Conservation (phyloP, 805 yeast species). For the Wickerhamomyces bisporus region DNA sequence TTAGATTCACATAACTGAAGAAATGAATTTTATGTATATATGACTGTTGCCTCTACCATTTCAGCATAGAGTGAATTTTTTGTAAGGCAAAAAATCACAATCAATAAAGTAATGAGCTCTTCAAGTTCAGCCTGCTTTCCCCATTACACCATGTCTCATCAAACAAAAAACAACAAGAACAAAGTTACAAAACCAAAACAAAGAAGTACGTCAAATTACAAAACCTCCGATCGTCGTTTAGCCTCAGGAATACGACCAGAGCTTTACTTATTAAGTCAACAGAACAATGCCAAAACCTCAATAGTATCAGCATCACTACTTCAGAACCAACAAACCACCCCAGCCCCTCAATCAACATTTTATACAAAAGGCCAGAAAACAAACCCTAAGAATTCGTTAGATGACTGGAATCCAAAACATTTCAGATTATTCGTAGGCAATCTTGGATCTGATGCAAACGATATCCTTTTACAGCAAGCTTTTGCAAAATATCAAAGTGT, state of each 20-base stretch:
- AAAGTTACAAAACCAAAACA: constrained; percentile 15
- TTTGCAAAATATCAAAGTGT: constrained; percentile 50
- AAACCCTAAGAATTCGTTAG: constrained; percentile 34
- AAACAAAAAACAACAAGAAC: no score
- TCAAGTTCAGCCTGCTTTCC: no score
- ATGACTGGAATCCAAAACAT: constrained; percentile 67
- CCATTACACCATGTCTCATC: no score
- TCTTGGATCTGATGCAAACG: constrained; percentile 61
- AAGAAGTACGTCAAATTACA: constrained; percentile 15
- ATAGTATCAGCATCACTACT: constrained; percentile 9
- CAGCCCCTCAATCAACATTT: neutral
- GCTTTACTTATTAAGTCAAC: constrained; percentile 32
- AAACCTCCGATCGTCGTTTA: constrained; percentile 48
- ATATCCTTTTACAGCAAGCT: constrained; percentile 47
- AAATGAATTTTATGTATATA: no score
- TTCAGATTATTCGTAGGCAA: constrained; percentile 74
- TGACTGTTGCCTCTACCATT: no score
- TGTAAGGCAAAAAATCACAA: neutral
- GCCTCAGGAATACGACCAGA: constrained; percentile 47
- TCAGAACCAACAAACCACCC: constrained; percentile 5
- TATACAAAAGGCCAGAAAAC: constrained; percentile 1
- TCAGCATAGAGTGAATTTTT: no score
- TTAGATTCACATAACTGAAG: neutral
- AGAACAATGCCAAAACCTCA: constrained; percentile 10
- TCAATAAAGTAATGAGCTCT: neutral